Evolutionary conservation across 1,284 basidiomycete genomes (phyloP), one percentile per base, ranked within the genome.

Genomic region (Papiliotrema fonsecae): DNA sequence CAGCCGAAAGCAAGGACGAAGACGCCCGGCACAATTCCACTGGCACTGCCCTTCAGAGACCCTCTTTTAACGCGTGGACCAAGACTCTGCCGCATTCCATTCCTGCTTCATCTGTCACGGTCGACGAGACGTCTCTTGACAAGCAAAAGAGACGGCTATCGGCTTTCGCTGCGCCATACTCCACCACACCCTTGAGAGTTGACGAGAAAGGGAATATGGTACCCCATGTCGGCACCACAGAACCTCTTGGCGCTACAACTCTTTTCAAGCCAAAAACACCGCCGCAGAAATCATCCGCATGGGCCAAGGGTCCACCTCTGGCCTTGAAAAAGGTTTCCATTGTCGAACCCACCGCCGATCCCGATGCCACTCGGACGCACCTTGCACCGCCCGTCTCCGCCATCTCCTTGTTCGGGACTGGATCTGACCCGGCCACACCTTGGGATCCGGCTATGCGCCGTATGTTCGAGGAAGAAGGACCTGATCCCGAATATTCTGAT

Each of bases 401-500:
- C 3, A n/a, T 50, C 19, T 62, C 62, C 11, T 32, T 57, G n/a
- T 67, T 62, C 44, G 60, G 58, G 5, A 70, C 66, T 1, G 66
- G 65, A 32, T 68, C 67, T 14, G 65, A 68, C 42, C 69, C 67
- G 3, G 62, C 62, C 16, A 63, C 64, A 19, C 66, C 66, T 1
- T 64, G 57, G 49, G 64, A 66, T 28, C 62, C 60, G 6, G 55
- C 55, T 10, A 22, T 54, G 10, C 28, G 41, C n/a, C 44, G 47
- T 19, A 54, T 45, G 42, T 28, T 50, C 34, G 47, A 45, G 43
- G 47, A 53, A 26, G 47, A 54, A 7, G 41, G 50, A 32, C 46
- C 48, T 30, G 35, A 47, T 26, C 27, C 30, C 4, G 11, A 24
- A 9, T 28, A 42, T 19, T 9, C 13, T 19, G 35, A 24, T 24